phyloP scores from a whole-genome alignment of 1,284 basidiomycete genomes.

The Cryptococcus depauperatus region DNA sequence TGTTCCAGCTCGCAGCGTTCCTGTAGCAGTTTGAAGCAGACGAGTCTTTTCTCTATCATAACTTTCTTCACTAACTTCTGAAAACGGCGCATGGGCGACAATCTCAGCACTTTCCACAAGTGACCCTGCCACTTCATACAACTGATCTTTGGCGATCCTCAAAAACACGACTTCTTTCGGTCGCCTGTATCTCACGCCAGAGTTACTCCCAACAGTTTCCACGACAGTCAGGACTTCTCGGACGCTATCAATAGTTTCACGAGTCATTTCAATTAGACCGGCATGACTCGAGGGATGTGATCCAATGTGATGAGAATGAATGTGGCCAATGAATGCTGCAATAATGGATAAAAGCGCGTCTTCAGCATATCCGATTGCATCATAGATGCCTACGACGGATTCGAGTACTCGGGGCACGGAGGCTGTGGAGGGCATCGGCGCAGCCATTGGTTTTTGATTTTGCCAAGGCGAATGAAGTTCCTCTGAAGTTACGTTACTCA shows the following conservation, averaged over 20 bases:
- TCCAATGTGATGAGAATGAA: slow-evolving; percentile 79
- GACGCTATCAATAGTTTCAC: slow-evolving; percentile 86
- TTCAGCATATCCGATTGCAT: slow-evolving; percentile 57
- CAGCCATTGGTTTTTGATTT: slow-evolving; percentile 11
- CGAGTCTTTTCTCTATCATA: slow-evolving; percentile 70
- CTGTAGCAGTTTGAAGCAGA: slow-evolving; percentile 73
- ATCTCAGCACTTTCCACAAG: slow-evolving; percentile 74
- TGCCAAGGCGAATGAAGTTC: slow-evolving; percentile 12
- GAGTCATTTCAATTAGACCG: slow-evolving; percentile 85
- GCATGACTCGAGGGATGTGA: slow-evolving; percentile 87
- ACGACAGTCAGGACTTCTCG: slow-evolving; percentile 86
- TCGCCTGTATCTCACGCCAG: slow-evolving; percentile 48
- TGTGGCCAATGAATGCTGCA: slow-evolving; percentile 93
- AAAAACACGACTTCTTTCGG: slow-evolving; percentile 52
- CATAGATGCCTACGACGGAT: slow-evolving; percentile 24
- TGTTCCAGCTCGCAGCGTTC: slow-evolving; percentile 75
- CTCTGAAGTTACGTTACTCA: slow-evolving; percentile 11
- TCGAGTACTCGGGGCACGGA: slow-evolving; percentile 6
- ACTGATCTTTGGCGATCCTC: slow-evolving; percentile 63
- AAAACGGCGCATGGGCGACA: slow-evolving; percentile 53
- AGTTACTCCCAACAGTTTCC: slow-evolving; percentile 67
- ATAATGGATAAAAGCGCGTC: slow-evolving; percentile 87
- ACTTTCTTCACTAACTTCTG: slow-evolving; percentile 46
- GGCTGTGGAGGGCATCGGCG: background rate
- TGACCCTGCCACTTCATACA: slow-evolving; percentile 77